Conservation (phyloP, 306 rosid species). For the Lablab purpureus region DNA sequence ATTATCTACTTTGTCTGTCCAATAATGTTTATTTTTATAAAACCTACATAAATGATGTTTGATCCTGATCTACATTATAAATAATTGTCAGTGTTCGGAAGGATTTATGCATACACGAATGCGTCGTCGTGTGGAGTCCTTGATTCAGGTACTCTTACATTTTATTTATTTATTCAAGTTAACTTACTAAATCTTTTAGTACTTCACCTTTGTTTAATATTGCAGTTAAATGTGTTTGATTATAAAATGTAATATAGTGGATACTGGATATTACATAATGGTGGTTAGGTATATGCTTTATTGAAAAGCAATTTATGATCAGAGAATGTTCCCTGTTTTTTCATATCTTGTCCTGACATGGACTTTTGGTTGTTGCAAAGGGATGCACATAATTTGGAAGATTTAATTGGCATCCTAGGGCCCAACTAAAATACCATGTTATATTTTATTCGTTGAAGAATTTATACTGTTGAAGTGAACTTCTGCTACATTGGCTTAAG, state of each 20-base stretch:
- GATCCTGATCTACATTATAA: slow-evolving; percentile 33
- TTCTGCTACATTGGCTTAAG: slow-evolving; percentile 29
- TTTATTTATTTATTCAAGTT: slow-evolving; percentile 37
- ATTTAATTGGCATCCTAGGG: slow-evolving; percentile 21
- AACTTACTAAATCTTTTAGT: background rate
- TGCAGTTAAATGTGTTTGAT: background rate
- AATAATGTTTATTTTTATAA: slow-evolving; percentile 19
- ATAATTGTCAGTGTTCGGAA: slow-evolving; percentile 80
- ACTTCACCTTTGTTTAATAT: background rate
- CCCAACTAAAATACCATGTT: slow-evolving; percentile 19
- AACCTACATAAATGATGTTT: slow-evolving; percentile 22
- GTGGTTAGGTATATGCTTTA: background rate
- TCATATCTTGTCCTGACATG: background rate
- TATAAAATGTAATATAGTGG: slow-evolving; percentile 9
- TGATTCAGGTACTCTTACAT: slow-evolving; percentile 74
- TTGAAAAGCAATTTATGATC: background rate
- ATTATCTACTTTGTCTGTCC: slow-evolving; percentile 10
- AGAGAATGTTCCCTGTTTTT: background rate
- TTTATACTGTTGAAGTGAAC: slow-evolving; percentile 23
- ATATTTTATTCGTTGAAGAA: slow-evolving; percentile 20
- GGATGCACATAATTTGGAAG: slow-evolving; percentile 11
- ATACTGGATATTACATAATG: slow-evolving; percentile 1
- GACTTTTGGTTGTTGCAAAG: slow-evolving; percentile 29
- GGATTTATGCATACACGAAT: slow-evolving; percentile 99
- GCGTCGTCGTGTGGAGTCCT: slow-evolving; percentile 98